Conservation (phyloP, 371 early-diverging fungal genomes). For the Rhizopus delemar region DNA sequence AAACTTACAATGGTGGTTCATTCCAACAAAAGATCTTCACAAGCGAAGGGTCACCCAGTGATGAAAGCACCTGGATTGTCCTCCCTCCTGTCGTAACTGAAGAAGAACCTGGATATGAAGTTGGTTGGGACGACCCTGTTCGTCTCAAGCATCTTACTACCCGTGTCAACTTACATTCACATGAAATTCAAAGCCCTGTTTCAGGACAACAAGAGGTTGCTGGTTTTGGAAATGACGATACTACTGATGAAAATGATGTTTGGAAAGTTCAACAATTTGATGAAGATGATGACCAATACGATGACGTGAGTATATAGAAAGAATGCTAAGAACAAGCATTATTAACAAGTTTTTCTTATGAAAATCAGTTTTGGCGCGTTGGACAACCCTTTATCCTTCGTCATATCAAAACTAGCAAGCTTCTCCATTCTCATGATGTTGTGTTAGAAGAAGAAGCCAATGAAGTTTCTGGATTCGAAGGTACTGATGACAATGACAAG, state of each 20-base stretch:
- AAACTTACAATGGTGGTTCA: constrained; percentile 50
- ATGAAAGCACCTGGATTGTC: constrained; percentile 56
- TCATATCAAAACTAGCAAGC: constrained; percentile 52
- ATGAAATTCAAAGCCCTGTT: constrained; percentile 51
- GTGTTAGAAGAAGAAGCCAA: constrained; percentile 39
- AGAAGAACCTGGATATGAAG: constrained; percentile 48
- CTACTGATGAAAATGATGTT: constrained; percentile 60
- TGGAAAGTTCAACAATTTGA: constrained; percentile 55
- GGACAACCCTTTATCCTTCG: constrained; percentile 50
- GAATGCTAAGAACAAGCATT: background rate
- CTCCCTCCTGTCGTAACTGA: constrained; percentile 42
- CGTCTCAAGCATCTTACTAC: constrained; percentile 57
- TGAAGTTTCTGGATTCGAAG: constrained; percentile 55
- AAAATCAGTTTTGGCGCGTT: constrained; percentile 47
- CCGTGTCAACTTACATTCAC: constrained; percentile 60
- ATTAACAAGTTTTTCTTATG: background rate
- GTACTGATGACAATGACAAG: constrained; percentile 58
- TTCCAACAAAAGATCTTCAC: constrained; percentile 44
- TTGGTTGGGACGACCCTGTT: constrained; percentile 54
- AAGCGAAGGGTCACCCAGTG: constrained; percentile 30
- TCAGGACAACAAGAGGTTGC: constrained; percentile 66
- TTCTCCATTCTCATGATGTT: constrained; percentile 51
- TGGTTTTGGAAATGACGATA: constrained; percentile 51
- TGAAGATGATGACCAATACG: constrained; percentile 39
- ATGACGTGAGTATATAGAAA: constrained; percentile 18